Base-by-base conservation (phyloP, 2,329 filamentous ascomycete genomes). In the Venturia nashicola region DNA sequence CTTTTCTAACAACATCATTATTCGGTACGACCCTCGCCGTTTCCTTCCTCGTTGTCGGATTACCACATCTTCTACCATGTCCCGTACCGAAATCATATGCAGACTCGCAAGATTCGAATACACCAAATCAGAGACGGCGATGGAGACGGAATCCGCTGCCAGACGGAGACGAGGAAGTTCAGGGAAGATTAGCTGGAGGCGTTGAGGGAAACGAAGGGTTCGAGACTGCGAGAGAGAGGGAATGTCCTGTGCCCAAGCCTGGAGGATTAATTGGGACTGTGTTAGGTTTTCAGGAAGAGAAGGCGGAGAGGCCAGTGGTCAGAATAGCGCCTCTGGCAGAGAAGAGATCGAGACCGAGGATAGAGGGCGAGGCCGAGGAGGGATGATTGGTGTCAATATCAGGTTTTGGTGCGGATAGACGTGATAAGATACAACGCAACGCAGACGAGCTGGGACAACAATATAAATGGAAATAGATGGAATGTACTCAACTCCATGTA, bases 231-330 rank as follows among this genome's bases (percentile, higher is more conserved):
- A 71, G 73, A 55, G 76, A 80, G 71, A 83, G 90, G 70, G 90
- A 95, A 73, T 99, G 94, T 72, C 94, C 94, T 0, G 86, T 99
- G 14, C 94, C 94, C 5, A 97, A 97, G 76, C 93, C 94, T 0
- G 82, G 85, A 40, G 92, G 91, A 2, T 76, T 91, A 42, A 76
- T 96, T 57, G 90, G 89, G 14, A 83, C 89, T 71, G 79, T 93
- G 69, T 76, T 94, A 66, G 90, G 90, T 0, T 88, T 93, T 72
- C 27, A 39, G 48, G 40, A 55, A 39, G 61, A 62, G 42, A 54
- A 51, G 23, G 34, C 32, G 16, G 51, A 63, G 20, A 59, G 51
- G 20, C 46, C 61, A 18, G 61, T 43, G 5, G 48, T 63, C 27
- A 63, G 61, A 23, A 63, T 63, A 40, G 61, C 23, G 48, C 46